These are phyloP conservation scores for Penicillium sp. DNA, from an alignment of 2,329 filamentous ascomycete genomes.

Conservation along the genomic window DNA sequence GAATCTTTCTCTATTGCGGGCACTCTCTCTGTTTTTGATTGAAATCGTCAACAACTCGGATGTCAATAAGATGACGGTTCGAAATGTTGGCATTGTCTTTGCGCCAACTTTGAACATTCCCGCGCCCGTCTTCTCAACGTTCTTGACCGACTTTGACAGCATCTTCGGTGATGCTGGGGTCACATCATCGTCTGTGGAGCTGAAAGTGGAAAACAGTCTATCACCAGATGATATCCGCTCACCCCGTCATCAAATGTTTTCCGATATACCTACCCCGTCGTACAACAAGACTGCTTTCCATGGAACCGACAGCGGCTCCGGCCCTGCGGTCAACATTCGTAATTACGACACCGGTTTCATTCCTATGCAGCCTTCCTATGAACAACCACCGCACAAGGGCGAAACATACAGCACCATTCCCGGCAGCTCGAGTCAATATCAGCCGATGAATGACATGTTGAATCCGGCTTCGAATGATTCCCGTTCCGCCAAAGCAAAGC, in stretches of 20 bases:
- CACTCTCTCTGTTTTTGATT: constrained; percentile 81
- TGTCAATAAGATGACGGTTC: constrained; percentile 95
- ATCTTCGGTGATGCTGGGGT: constrained; percentile 69
- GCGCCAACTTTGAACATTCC: constrained; percentile 96
- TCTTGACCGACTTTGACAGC: constrained; percentile 80
- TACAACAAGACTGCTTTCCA: constrained; percentile 54
- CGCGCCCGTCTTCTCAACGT: constrained; percentile 85
- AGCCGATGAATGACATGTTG: constrained; percentile 38
- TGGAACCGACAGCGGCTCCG: constrained; percentile 22
- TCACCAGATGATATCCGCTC: constrained; percentile 56
- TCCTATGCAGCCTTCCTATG: constrained; percentile 47
- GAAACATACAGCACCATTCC: constrained; percentile 24
- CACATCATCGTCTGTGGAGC: constrained; percentile 33
- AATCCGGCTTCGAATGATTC: constrained; percentile 31
- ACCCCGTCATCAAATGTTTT: constrained; percentile 60
- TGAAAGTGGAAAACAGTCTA: constrained; percentile 36
- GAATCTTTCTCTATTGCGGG: constrained; percentile 75
- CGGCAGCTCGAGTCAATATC: constrained; percentile 13
- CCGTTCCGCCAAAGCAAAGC: constrained; percentile 39
- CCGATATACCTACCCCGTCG: constrained; percentile 58
- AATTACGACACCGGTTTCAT: constrained; percentile 48
- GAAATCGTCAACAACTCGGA: constrained; percentile 86
- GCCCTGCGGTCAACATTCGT: constrained; percentile 17
- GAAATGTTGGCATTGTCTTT: constrained; percentile 97
- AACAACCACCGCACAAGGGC: constrained; percentile 29